phyloP scores from a whole-genome alignment of 139 green algal species.

The Penium margaritaceum region DNA sequence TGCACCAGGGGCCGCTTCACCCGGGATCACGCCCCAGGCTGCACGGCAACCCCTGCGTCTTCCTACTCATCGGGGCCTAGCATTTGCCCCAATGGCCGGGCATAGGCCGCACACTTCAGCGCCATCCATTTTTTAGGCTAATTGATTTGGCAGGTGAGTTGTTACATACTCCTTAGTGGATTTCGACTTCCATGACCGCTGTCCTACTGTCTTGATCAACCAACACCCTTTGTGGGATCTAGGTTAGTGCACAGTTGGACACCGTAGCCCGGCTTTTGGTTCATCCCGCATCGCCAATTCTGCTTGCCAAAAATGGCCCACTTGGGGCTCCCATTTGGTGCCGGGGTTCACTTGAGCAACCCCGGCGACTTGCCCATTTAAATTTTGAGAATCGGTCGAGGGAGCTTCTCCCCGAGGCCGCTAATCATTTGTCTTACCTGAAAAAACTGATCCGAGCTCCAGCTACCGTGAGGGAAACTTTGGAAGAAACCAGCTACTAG shows the following conservation, averaged over 20 bases:
- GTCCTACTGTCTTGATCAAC: constrained; percentile 89
- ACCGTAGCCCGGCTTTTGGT: constrained; percentile 84
- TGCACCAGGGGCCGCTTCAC: too few species aligned
- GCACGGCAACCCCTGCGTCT: constrained; percentile 72
- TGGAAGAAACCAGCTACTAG: constrained; percentile 90
- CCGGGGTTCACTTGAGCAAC: constrained; percentile 77
- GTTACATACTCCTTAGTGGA: constrained; percentile 96
- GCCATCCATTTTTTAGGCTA: constrained; percentile 95
- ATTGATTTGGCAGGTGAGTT: constrained; percentile 96
- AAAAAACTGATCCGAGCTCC: constrained; percentile 76
- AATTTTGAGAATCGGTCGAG: constrained; percentile 90
- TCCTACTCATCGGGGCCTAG: constrained; percentile 82
- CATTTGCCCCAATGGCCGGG: constrained; percentile 74
- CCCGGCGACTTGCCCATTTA: constrained; percentile 78
- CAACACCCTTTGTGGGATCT: constrained; percentile 90
- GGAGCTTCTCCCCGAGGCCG: constrained; percentile 72
- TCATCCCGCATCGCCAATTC: constrained; percentile 89
- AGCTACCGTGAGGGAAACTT: constrained; percentile 90
- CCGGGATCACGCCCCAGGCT: too few species aligned
- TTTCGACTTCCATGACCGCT: constrained; percentile 95
- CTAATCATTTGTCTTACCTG: constrained; percentile 89
- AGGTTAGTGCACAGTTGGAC: constrained; percentile 82
- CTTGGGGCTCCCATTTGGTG: constrained; percentile 74
- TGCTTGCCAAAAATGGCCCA: constrained; percentile 93
- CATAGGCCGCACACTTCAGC: constrained; percentile 83